Percentiles rank a stretch among this genome's conserved stretches.
phyloP scores from a whole-genome alignment of 768 basidiomycete genomes.

The Rhodotorula toruloides region DNA sequence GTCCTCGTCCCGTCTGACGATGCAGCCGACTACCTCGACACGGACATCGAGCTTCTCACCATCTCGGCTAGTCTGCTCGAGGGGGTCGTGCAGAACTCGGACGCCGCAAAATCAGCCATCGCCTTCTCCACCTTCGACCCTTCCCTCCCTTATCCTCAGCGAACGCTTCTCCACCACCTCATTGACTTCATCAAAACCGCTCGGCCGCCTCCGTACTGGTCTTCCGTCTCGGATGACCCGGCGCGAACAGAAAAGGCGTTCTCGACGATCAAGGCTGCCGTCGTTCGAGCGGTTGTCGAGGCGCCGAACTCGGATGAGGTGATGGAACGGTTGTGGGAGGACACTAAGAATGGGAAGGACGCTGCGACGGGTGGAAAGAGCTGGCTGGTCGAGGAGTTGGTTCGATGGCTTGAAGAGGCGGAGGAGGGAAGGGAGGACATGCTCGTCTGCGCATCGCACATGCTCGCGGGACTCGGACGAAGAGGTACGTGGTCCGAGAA shows the following conservation, averaged over 20 bases:
- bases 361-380: slow-evolving; percentile 42
- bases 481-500: slow-evolving; percentile 57
- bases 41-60: slow-evolving; percentile 34
- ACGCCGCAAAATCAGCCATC: not conserved
- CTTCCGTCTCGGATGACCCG: not conserved
- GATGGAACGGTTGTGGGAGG: slow-evolving; percentile 56
- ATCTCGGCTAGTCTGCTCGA: slow-evolving; percentile 34
- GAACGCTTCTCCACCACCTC: slow-evolving; percentile 22
- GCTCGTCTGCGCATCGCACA: slow-evolving; percentile 71
- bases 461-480: slow-evolving; percentile 73
- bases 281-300: slow-evolving; percentile 80
- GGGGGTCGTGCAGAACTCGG: slow-evolving; percentile 18
- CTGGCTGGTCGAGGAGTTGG: slow-evolving; percentile 65
- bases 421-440: slow-evolving; percentile 61
- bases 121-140: slow-evolving; percentile 17
- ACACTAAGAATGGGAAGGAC: slow-evolving; percentile 53
- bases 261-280: slow-evolving; percentile 73
- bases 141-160: not conserved
- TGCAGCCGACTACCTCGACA: slow-evolving; percentile 21
- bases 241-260: slow-evolving; percentile 51
- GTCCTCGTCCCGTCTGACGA: not conserved
- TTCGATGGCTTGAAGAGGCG: slow-evolving; percentile 60
- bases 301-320: slow-evolving; percentile 76
- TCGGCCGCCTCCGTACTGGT: slow-evolving; percentile 26
- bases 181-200: slow-evolving; percentile 35